These are phyloP conservation scores for Diaporthe velutina DNA, from an alignment of 2,329 filamentous ascomycete species.

Conservation along the genomic window DNA sequence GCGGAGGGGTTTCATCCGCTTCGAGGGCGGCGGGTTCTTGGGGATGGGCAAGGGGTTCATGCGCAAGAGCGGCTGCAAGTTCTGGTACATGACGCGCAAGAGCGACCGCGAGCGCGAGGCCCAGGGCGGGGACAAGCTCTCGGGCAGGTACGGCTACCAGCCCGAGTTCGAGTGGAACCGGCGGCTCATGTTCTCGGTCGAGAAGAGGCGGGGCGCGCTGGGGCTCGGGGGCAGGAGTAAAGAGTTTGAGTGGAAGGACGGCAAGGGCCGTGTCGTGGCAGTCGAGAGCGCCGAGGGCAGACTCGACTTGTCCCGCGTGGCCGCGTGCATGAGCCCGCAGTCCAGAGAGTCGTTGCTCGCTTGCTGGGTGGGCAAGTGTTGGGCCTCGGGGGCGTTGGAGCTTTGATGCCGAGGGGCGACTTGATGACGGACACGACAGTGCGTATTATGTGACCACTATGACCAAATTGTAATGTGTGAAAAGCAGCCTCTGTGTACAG, in stretches of 20 bases:
- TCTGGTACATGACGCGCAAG: slow-evolving; percentile 41
- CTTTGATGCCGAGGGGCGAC: neutral
- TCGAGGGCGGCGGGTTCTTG: slow-evolving; percentile 33
- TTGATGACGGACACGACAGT: neutral
- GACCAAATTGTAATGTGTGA: slow-evolving; percentile 23
- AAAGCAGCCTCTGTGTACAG: neutral
- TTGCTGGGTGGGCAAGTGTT: slow-evolving; percentile 43
- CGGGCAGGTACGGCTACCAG: slow-evolving; percentile 21
- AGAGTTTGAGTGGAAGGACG: slow-evolving; percentile 31
- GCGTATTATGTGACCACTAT: neutral
- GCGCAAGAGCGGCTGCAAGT: slow-evolving; percentile 34
- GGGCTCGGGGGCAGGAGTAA: slow-evolving; percentile 7
- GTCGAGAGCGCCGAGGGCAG: slow-evolving; percentile 32
- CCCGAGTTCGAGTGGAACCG: slow-evolving; percentile 35
- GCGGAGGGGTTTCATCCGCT: slow-evolving; percentile 21
- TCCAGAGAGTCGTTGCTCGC: slow-evolving; percentile 71
- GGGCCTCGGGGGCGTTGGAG: slow-evolving; percentile 25
- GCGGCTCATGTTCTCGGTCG: slow-evolving; percentile 33
- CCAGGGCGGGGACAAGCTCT: slow-evolving; percentile 50
- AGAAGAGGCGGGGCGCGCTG: slow-evolving; percentile 23
- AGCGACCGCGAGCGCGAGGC: slow-evolving; percentile 20
- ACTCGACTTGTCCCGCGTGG: slow-evolving; percentile 27
- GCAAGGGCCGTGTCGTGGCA: slow-evolving; percentile 27
- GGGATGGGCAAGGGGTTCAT: slow-evolving; percentile 33
- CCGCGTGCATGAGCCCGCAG: slow-evolving; percentile 45